Conservation (phyloP, 2,329 filamentous ascomycete genomes). For the Trichothecium sympodiale region DNA sequence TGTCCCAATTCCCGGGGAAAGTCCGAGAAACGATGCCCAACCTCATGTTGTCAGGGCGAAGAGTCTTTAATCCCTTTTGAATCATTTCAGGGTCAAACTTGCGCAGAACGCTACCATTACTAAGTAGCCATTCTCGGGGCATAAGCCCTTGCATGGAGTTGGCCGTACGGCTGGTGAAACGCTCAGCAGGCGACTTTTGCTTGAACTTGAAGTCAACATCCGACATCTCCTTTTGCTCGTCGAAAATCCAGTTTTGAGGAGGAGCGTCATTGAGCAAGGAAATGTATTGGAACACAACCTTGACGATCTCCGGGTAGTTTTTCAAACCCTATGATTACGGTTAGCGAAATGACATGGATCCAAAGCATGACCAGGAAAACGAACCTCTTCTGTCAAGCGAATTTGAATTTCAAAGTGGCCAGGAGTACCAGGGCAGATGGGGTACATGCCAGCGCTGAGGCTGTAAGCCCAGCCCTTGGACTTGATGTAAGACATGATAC, state of each 20-base stretch:
- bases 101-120: slow-evolving; percentile 63
- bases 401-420: slow-evolving; percentile 72
- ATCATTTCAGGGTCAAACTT: slow-evolving; percentile 75
- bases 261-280: slow-evolving; percentile 69
- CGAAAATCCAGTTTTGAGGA: slow-evolving; percentile 86
- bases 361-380: slow-evolving; percentile 4
- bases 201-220: slow-evolving; percentile 94
- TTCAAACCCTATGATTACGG: slow-evolving; percentile 47
- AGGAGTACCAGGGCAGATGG: slow-evolving; percentile 65
- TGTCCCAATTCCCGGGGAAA: slow-evolving; percentile 72
- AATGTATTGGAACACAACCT: slow-evolving; percentile 84
- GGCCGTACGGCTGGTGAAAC: slow-evolving; percentile 77
- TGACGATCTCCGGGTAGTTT: slow-evolving; percentile 71
- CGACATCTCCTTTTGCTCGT: slow-evolving; percentile 80
- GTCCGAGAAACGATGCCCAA: slow-evolving; percentile 75
- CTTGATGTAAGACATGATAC: slow-evolving; percentile 83
- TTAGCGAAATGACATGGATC: slow-evolving; percentile 4
- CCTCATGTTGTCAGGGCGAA: slow-evolving; percentile 83
- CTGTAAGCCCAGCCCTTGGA: slow-evolving; percentile 82
- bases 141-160: slow-evolving; percentile 86
- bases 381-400: slow-evolving; percentile 69
- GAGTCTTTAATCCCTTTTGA: slow-evolving; percentile 56
- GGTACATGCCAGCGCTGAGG: slow-evolving; percentile 64
- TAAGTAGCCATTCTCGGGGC: slow-evolving; percentile 79
- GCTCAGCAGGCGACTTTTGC: slow-evolving; percentile 81